Conservation (phyloP, 257 asterid genomes). For the Scutellaria galericulata region DNA sequence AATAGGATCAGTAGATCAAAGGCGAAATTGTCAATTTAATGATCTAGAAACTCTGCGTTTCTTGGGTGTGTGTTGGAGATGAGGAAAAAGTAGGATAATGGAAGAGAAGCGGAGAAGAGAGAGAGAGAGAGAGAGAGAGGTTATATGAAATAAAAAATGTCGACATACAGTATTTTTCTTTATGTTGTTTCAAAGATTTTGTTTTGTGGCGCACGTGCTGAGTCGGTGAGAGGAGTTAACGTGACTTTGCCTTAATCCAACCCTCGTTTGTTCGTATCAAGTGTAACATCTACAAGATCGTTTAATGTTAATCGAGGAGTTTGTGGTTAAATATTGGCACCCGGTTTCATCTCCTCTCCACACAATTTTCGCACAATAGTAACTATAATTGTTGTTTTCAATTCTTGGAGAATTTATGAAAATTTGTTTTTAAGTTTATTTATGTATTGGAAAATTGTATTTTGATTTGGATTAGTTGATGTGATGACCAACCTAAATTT, state of each 20-base stretch:
- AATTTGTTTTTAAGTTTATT: too few species aligned
- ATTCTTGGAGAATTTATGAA: too few species aligned
- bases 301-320: too few species aligned
- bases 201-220: slow-evolving; percentile 41
- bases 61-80: slow-evolving; percentile 20
- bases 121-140: not conserved
- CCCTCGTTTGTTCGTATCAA: too few species aligned
- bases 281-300: too few species aligned
- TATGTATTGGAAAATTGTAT: too few species aligned
- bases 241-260: slow-evolving; percentile 31
- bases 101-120: not conserved
- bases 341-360: slow-evolving; percentile 44
- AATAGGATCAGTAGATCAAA: slow-evolving; percentile 38
- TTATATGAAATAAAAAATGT: slow-evolving; percentile 35
- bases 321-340: not conserved
- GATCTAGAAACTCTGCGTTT: slow-evolving; percentile 2
- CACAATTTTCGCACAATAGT: not conserved
- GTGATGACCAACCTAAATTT: too few species aligned
- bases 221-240: slow-evolving; percentile 30
- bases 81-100: slow-evolving; percentile 29
- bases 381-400: too few species aligned
- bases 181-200: slow-evolving; percentile 33
- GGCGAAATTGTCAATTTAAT: not conserved
- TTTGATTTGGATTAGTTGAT: too few species aligned
- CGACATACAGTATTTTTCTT: slow-evolving; percentile 36